Base-by-base conservation (phyloP, 371 early-diverging fungal species). In the Amoeboaphelidium protococcarum region DNA sequence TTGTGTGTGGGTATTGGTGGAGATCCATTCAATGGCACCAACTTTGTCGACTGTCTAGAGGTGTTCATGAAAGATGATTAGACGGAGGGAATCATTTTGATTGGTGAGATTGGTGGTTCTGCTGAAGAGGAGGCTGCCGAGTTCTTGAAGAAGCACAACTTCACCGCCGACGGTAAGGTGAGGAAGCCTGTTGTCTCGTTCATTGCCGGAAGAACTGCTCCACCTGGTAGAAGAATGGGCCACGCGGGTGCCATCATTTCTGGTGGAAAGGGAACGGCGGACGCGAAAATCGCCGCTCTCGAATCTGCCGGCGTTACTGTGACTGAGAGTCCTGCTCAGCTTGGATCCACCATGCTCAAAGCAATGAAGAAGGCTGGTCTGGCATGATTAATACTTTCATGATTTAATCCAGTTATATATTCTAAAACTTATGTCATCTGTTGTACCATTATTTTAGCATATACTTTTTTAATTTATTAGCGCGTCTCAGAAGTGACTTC, bases 51-150 rank as follows among this genome's bases (percentile, higher is more conserved):
- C 66, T 82, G 85, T 68, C 68, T 96, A 37, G 73, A 69, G 56
- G 69, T 92, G 54, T 96, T 95, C 65, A 62, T 96, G 61, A 75
- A 83, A 41, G 95, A 96, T 67, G 74, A 80, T 23, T 75, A 81
- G 45, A 96, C 97, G 26, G 82, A 94, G 69, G 97, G 87, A 59
- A 92, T 87, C 48, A 73, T 87, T 54, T 69, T 87, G 67, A 87
- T 87, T 64, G 87, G 87, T 62, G 87, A 87, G 64, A 87, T 87
- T 51, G 87, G 87, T 64, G 95, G 97, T 41, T 74, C 82, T 47
- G 95, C 95, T 44, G 97, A 96, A 69, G 97, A 96, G 67, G 90
- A 90, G 64, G 97, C 95, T 26, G 91, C 97, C 49, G 87, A 89
- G 53, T 95, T 78, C 74, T 71, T 96, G 62, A 82, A 71, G 49